These are phyloP conservation scores for Solanum ossicruentum DNA, from an alignment of 257 asterid species.

Conservation along the genomic window DNA sequence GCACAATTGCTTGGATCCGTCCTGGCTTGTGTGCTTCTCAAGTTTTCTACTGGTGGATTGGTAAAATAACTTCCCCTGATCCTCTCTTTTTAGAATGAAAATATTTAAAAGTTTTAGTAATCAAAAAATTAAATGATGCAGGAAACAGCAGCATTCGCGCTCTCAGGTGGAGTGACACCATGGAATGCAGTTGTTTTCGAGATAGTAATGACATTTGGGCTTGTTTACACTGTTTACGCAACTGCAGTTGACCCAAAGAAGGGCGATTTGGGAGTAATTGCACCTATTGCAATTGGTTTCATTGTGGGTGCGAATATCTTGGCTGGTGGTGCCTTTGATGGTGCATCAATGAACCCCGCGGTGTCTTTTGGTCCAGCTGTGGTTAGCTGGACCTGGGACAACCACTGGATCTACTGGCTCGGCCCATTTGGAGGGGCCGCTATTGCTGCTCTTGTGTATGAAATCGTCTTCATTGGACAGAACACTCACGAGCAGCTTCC, in stretches of 20 bases:
- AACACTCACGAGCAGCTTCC: conserved; percentile 51
- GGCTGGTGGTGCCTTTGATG: conserved; percentile 76
- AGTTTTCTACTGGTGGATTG: conserved; percentile 66
- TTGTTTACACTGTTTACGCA: conserved; percentile 77
- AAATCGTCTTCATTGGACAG: conserved; percentile 40
- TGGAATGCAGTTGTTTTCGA: conserved; percentile 65
- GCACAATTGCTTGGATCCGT: conserved; percentile 74
- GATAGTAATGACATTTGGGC: conserved; percentile 78
- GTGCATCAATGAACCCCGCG: conserved; percentile 91
- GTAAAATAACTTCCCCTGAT: conserved; percentile 5
- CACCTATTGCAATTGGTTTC: conserved; percentile 78
- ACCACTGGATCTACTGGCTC: conserved; percentile 88
- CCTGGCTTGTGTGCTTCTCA: conserved; percentile 66
- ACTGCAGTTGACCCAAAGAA: conserved; percentile 80
- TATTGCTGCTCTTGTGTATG: conserved; percentile 51
- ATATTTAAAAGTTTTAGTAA: not conserved
- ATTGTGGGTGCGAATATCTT: conserved; percentile 83
- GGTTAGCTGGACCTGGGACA: conserved; percentile 70
- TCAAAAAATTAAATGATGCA: conserved; percentile 1
- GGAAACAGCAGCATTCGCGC: conserved; percentile 66
- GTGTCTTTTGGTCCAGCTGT: conserved; percentile 84
- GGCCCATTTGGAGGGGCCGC: conserved; percentile 69
- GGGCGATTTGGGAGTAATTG: conserved; percentile 62
- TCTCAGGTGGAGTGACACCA: conserved; percentile 44
- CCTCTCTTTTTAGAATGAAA: not conserved